phyloP scores from a whole-genome alignment of 257 asterid species.

The Plectranthus barbatus region DNA sequence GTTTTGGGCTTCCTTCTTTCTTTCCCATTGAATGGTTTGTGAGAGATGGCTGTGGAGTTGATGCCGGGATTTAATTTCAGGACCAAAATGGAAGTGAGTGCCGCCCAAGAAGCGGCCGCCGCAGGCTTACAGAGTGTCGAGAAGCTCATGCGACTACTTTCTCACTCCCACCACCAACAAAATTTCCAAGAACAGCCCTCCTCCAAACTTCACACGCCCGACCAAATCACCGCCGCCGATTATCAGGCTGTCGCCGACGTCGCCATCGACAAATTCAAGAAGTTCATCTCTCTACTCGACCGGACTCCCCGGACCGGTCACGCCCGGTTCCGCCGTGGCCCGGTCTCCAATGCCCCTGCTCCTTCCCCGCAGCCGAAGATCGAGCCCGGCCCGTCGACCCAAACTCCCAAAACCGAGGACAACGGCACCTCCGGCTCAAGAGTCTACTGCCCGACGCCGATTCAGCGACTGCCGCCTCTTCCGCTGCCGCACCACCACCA shows the following conservation, averaged over 20 bases:
- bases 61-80: conserved; percentile 30
- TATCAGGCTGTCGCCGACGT: conserved; percentile 46
- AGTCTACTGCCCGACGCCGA: conserved; percentile 51
- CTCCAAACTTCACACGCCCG: background rate
- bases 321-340: conserved; percentile 61
- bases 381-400: conserved; percentile 14
- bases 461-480: conserved; percentile 71
- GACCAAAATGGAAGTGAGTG: conserved; percentile 41
- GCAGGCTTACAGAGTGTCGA: conserved; percentile 57
- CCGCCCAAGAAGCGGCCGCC: conserved; percentile 54
- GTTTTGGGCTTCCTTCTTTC: background rate
- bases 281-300: conserved; percentile 42
- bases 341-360: conserved; percentile 15
- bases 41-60: conserved; percentile 44
- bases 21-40: conserved; percentile 1
- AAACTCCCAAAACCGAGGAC: conserved; percentile 19
- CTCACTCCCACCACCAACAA: conserved; percentile 25
- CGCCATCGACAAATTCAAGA: conserved; percentile 46
- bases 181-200: conserved; percentile 14
- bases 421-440: conserved; percentile 18
- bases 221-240: conserved; percentile 14
- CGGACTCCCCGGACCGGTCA: conserved; percentile 44
- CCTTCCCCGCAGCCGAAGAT: conserved; percentile 6
- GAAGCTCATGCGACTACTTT: conserved; percentile 37
- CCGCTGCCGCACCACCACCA: conserved; percentile 43